phyloP scores from a whole-genome alignment of 2,329 filamentous ascomycete genomes.

The Cercospora sp. region DNA sequence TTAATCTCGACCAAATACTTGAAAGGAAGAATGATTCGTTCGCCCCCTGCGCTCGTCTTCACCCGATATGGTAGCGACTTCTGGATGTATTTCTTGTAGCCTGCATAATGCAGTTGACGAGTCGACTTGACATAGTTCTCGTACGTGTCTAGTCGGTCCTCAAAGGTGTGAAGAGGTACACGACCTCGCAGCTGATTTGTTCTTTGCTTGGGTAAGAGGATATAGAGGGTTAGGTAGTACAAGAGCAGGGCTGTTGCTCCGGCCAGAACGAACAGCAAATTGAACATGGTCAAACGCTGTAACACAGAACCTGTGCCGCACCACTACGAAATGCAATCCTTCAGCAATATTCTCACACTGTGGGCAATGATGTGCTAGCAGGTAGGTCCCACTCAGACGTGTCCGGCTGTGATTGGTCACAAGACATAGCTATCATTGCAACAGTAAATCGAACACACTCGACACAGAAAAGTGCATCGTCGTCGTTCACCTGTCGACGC shows the following conservation, averaged over 20 bases:
- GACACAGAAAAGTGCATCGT: not conserved
- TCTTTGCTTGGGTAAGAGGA: not conserved
- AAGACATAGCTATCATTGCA: not conserved
- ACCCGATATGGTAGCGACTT: conserved; percentile 10
- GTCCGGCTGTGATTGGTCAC: conserved; percentile 15
- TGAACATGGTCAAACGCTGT: not conserved
- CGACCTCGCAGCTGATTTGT: not conserved
- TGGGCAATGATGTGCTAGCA: not conserved
- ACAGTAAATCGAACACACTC: not conserved
- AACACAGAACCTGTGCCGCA: not conserved
- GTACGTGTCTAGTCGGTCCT: conserved; percentile 17
- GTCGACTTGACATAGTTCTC: conserved; percentile 20
- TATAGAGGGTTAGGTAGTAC: not conserved
- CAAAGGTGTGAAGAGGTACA: conserved; percentile 13
- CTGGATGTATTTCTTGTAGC: conserved; percentile 15
- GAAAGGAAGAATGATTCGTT: conserved; percentile 17
- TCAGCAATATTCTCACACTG: not conserved
- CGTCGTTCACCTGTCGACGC: not conserved
- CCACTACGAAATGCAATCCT: not conserved
- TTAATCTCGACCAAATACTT: conserved; percentile 18
- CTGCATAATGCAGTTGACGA: conserved; percentile 17
- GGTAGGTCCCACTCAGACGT: conserved; percentile 8
- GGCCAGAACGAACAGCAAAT: not conserved
- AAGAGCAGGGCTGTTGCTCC: not conserved
- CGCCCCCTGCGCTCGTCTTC: conserved; percentile 17